Base-by-base conservation (phyloP, 1,284 basidiomycete genomes). In the Laetiporus sulphureus region DNA sequence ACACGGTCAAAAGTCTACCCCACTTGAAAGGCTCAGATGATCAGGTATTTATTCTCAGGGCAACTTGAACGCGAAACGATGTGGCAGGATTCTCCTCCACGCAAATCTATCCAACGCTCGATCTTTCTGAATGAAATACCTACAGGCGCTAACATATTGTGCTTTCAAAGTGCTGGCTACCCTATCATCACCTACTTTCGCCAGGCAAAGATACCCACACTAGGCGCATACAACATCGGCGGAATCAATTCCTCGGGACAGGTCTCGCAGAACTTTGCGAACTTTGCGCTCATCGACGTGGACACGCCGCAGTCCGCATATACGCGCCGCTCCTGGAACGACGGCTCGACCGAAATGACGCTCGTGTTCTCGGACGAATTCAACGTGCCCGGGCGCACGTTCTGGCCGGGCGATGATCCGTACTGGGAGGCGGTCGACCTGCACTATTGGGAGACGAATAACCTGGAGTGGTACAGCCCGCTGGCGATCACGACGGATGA, bases 341-440 rank as follows among this genome's bases (percentile, higher is more conserved):
- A 70, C 34, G 63, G 68, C 25, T 59, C 62, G 13, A 36, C 44
- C 3, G 45, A 61, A 8, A 69, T 66, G 59, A 65, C 66, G 31
- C 68, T 85, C 29, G 79, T 82, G 2, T 84, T 79, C 57, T 81
- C 77, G 2, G 81, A 83, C 57, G 82, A 83, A 63, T 85, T 85
- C 59, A 72, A 83, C 44, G 58, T 64, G 27, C 73, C 75, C 5
- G 79, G 79, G 0, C 66, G 79, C 18, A 70, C 75, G 30, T 79
- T 77, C 57, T 71, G 68, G 42, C 62, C 68, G 2, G 69, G 69
- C 0, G 57, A 77, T 44, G 76, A 78, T 53, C 75, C 78, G 1
- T 77, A 73, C 54, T 84, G 81, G 82, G 79, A 82, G 49, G 79
- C 80, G 2, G 75, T 72, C 0, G 79, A 81, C 56, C 51, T 90